Percentiles rank a stretch among this genome's conserved stretches.
phyloP scores from a whole-genome alignment of 2,329 filamentous ascomycete species.

The Fusarium sp. region DNA sequence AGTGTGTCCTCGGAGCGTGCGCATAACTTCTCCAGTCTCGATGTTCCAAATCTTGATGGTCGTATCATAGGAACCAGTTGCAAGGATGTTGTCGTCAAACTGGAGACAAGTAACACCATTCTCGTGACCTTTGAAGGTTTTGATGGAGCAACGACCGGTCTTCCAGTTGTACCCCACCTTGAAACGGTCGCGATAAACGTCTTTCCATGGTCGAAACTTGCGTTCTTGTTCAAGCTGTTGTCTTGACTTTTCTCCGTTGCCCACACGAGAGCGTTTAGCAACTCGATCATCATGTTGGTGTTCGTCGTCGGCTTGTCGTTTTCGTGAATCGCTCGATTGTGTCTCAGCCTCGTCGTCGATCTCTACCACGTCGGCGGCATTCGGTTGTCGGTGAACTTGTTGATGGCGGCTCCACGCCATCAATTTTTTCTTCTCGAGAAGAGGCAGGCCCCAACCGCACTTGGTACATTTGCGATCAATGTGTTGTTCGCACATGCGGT shows the following conservation, averaged over 20 bases:
- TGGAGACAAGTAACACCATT: conserved; percentile 72
- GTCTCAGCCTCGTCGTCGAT: conserved; percentile 38
- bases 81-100: conserved; percentile 88
- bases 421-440: conserved; percentile 88
- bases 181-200: conserved; percentile 94
- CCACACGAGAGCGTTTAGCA: conserved; percentile 49
- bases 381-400: conserved; percentile 62
- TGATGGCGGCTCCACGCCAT: conserved; percentile 88
- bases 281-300: conserved; percentile 38
- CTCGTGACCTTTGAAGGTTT: conserved; percentile 83
- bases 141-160: conserved; percentile 86
- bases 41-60: conserved; percentile 98
- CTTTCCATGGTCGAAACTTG: conserved; percentile 83
- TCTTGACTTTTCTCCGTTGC: conserved; percentile 40
- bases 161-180: conserved; percentile 99
- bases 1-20: conserved; percentile 85
- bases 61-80: conserved; percentile 93
- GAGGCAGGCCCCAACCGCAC: conserved; percentile 92
- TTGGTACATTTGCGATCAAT: conserved; percentile 94
- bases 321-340: conserved; percentile 44
- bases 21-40: conserved; percentile 84
- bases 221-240: conserved; percentile 55
- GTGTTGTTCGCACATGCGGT: conserved; percentile 97
- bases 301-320: conserved; percentile 48
- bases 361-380: conserved; percentile 36